phyloP scores from a whole-genome alignment of 176 grass and related monocot species.

The Coix lacrymajobi region DNA sequence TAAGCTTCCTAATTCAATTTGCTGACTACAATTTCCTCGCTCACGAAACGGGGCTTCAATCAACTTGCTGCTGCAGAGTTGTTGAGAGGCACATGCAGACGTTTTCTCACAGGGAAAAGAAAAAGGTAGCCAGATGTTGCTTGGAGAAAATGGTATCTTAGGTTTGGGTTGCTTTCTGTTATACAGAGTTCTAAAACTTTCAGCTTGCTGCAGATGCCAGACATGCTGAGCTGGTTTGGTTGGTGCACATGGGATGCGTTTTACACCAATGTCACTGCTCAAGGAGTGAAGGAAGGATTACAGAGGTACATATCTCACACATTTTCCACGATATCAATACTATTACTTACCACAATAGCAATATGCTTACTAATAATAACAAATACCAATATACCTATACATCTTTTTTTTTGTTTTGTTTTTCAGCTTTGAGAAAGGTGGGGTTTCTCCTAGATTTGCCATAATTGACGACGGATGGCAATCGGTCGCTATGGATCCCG shows the following conservation, averaged over 20 bases:
- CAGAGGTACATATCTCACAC: slow-evolving; percentile 43
- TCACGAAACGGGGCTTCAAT: neutral
- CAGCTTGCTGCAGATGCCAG: slow-evolving; percentile 54
- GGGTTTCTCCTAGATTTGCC: slow-evolving; percentile 61
- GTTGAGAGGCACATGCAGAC: slow-evolving; percentile 78
- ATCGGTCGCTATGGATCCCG: slow-evolving; percentile 58
- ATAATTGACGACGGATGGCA: slow-evolving; percentile 93
- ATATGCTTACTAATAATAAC: neutral
- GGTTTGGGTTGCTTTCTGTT: slow-evolving; percentile 7
- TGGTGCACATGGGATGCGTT: slow-evolving; percentile 99
- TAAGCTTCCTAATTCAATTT: neutral
- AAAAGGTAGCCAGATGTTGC: slow-evolving; percentile 47
- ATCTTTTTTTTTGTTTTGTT: neutral
- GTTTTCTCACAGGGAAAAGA: slow-evolving; percentile 76
- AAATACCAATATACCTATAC: neutral
- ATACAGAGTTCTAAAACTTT: slow-evolving; percentile 1
- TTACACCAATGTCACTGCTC: slow-evolving; percentile 64
- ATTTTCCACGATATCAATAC: neutral
- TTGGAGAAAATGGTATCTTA: neutral
- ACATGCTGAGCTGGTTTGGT: slow-evolving; percentile 86
- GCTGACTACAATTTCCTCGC: neutral
- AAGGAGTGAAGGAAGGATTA: slow-evolving; percentile 65
- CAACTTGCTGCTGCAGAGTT: slow-evolving; percentile 37
- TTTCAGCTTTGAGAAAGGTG: slow-evolving; percentile 59
- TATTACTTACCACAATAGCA: neutral